Conservation (phyloP, 805 yeast genomes). For the Lachancea meyersii region DNA sequence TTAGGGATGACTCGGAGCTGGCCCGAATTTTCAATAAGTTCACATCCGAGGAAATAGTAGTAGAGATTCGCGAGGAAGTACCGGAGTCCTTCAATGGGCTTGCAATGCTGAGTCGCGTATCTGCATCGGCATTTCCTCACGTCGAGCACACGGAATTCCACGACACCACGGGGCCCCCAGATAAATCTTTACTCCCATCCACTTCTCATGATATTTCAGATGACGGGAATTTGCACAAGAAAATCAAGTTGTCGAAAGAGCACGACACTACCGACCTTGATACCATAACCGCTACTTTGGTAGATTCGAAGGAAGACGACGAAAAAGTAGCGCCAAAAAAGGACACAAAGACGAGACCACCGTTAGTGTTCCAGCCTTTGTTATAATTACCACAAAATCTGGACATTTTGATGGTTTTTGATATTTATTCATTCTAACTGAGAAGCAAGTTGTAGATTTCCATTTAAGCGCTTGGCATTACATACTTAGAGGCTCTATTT, state of each 20-base stretch:
- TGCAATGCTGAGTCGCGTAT: slow-evolving; percentile 28
- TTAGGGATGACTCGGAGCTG: slow-evolving; percentile 43
- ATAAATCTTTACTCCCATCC: not conserved
- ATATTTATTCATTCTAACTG: not conserved
- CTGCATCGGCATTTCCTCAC: slow-evolving; percentile 10
- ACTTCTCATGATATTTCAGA: not conserved
- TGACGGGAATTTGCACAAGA: not conserved
- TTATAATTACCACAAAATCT: slow-evolving; percentile 6
- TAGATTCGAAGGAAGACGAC: not conserved
- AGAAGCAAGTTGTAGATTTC: not conserved
- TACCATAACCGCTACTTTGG: not conserved
- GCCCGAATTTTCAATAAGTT: slow-evolving; percentile 39
- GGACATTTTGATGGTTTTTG: not conserved
- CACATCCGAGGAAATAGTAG: slow-evolving; percentile 32
- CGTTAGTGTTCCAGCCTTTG: slow-evolving; percentile 29
- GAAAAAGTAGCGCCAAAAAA: slow-evolving; percentile 9
- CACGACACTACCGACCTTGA: not conserved
- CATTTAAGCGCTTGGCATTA: no score
- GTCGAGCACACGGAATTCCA: not conserved
- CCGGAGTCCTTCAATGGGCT: slow-evolving; percentile 19
- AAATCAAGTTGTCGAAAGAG: no score
- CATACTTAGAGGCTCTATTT: no score
- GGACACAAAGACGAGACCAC: slow-evolving; percentile 21
- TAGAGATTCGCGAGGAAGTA: slow-evolving; percentile 34
- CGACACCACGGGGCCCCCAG: not conserved